Conservation (phyloP, 805 yeast genomes). For the Brettanomyces naardenensis region DNA sequence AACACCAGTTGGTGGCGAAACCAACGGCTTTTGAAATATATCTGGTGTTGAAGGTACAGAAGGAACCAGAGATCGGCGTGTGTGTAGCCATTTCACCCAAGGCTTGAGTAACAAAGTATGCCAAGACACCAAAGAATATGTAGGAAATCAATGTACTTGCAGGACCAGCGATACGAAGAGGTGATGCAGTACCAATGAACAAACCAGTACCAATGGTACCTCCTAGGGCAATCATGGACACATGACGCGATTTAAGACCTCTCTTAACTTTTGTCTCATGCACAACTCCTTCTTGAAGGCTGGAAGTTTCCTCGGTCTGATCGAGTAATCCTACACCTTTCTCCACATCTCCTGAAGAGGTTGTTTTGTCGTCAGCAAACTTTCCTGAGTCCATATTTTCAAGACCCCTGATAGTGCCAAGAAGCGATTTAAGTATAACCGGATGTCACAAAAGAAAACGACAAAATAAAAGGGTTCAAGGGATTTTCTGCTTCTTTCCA, state of each 20-base stretch:
- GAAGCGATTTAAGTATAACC: too few species aligned
- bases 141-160: slow-evolving; percentile 59
- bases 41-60: slow-evolving; percentile 61
- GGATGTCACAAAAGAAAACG: too few species aligned
- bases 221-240: slow-evolving; percentile 71
- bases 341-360: background rate
- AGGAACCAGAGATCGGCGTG: slow-evolving; percentile 62
- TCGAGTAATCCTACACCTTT: background rate
- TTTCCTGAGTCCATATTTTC: too few species aligned
- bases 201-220: slow-evolving; percentile 79
- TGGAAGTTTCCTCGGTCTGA: too few species aligned
- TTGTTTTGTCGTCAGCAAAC: too few species aligned
- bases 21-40: slow-evolving; percentile 68
- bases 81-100: slow-evolving; percentile 79
- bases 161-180: slow-evolving; percentile 57
- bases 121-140: slow-evolving; percentile 57
- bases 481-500: too few species aligned
- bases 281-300: slow-evolving; percentile 5
- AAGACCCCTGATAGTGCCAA: too few species aligned
- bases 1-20: slow-evolving; percentile 63
- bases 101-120: slow-evolving; percentile 59
- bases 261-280: slow-evolving; percentile 30
- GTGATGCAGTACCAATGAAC: slow-evolving; percentile 55
- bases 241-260: slow-evolving; percentile 56
- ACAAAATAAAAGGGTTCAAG: too few species aligned